These are phyloP conservation scores for Drosera spatulata DNA, from an alignment of 179 eudicot genomes.

Conservation along the genomic window DNA sequence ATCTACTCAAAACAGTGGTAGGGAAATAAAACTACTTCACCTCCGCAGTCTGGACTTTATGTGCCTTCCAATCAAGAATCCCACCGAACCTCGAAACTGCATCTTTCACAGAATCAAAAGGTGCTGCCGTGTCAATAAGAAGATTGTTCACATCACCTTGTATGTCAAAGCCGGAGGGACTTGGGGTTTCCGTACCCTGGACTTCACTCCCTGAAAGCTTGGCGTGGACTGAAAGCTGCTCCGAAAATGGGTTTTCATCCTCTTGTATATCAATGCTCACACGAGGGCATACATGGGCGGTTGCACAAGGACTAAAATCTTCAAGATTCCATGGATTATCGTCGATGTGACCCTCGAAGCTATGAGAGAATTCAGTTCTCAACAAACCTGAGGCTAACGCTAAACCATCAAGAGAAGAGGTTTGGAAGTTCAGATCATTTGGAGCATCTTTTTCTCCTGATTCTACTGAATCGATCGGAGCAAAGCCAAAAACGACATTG, in stretches of 20 bases:
- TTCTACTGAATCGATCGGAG: neutral
- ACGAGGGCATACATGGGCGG: constrained; percentile 2
- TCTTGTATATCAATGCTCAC: neutral
- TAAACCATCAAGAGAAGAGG: too few species aligned
- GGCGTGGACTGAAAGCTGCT: too few species aligned
- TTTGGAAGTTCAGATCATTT: too few species aligned
- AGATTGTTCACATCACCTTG: constrained; percentile 24
- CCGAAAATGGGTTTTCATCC: neutral
- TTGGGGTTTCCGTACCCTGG: neutral
- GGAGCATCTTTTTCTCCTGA: neutral
- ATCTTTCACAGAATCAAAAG: constrained; percentile 84
- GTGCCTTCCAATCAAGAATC: constrained; percentile 97
- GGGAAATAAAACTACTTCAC: constrained; percentile 14
- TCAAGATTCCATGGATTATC: neutral
- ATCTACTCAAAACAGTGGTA: neutral
- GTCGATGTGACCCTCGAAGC: neutral
- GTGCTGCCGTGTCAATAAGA: constrained; percentile 72
- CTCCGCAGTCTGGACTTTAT: constrained; percentile 61
- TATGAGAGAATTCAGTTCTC: neutral
- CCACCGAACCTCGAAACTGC: constrained; percentile 97
- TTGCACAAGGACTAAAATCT: neutral
- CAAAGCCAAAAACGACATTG: neutral
- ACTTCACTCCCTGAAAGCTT: neutral
- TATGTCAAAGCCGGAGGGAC: neutral
- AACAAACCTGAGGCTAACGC: too few species aligned